phyloP scores from a whole-genome alignment of 768 basidiomycete species.

The Xerocomus potaroensis region DNA sequence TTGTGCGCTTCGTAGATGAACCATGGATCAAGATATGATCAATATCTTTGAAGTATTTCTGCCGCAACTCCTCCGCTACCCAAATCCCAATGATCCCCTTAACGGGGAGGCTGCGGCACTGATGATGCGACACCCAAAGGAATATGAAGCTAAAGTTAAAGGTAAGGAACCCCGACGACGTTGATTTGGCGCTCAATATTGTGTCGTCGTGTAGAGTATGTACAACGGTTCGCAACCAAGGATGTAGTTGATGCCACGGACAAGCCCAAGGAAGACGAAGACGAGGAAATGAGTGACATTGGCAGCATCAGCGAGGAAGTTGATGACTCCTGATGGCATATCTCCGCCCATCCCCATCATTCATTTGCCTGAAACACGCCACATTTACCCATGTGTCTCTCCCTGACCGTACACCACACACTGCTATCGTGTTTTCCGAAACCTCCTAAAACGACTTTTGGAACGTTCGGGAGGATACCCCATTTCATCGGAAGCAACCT shows the following conservation, averaged over 20 bases:
- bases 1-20: conserved; percentile 2
- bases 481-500: conserved; percentile 14
- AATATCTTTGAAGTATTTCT: conserved; percentile 99
- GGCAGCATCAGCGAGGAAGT: conserved; percentile 72
- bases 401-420: conserved; percentile 10
- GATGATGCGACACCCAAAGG: conserved; percentile 95
- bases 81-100: conserved; percentile 96
- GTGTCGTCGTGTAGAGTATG: conserved; percentile 65
- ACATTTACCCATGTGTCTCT: conserved; percentile 5
- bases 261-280: conserved; percentile 59
- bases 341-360: background rate
- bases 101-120: conserved; percentile 98
- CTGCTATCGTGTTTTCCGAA: conserved; percentile 15
- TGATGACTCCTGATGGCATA: conserved; percentile 36
- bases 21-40: conserved; percentile 75
- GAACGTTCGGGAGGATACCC: conserved; percentile 27
- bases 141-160: conserved; percentile 92
- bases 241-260: conserved; percentile 79
- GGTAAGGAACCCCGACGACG: conserved; percentile 41
- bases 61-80: conserved; percentile 94
- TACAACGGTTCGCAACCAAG: conserved; percentile 90
- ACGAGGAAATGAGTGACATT: conserved; percentile 85
- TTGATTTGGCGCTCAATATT: conserved; percentile 2
- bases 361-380: conserved; percentile 9
- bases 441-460: conserved; percentile 12